Evolutionary conservation across 805 yeast species (phyloP), one percentile per base, ranked within the genome.

Genomic region (Clavispora fructus): DNA sequence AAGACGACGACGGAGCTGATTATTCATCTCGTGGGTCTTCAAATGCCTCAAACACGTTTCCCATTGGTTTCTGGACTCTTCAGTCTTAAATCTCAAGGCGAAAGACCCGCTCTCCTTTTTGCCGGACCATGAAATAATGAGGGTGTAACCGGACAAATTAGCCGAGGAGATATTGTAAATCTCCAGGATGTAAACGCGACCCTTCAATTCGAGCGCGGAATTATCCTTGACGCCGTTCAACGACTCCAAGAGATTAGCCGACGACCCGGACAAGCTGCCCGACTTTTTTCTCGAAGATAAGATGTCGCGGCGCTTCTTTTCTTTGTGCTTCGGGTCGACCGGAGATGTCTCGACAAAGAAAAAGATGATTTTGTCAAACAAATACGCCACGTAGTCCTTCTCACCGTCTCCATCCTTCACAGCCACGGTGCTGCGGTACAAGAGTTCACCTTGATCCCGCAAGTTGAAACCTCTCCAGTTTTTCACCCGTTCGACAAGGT

Each of bases 391-490:
- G 63, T 89, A 92, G 57, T 91, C 97, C 45, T 85, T 81, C 61
- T 92, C 97, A 44, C 77, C 75, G 30, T 83, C 85, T 32, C 75
- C 74, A 55, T 85, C 94, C 51, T 76, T 77, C 25, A 83, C 86
- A 10, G 81, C 78, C 30, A 87, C 90, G 35, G 73, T 70, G 47
- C 89, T 92, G 57, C 82, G 85, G 59, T 82, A 82, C 45, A 91
- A 67, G 48, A 94, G 75, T 48, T 88, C 95, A 25, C 99, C 99
- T 62, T 89, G 87, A 52, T 82, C 84, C 45, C 74, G 74, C 39
- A 85, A 70, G 48, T 83, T 82, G 61, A 88, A 89, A 19, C 97
- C 97, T 56, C 89, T 82, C 99, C 99, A 94, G 66, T 91, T 95
- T 19, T 75, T 72, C 10, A 92, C 95, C 47, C 91, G 78, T 17